Evolutionary conservation across 2,329 filamentous ascomycete species (phyloP), one percentile per base, ranked within the genome.

Genomic region (Biscogniauxia mediterranea): DNA sequence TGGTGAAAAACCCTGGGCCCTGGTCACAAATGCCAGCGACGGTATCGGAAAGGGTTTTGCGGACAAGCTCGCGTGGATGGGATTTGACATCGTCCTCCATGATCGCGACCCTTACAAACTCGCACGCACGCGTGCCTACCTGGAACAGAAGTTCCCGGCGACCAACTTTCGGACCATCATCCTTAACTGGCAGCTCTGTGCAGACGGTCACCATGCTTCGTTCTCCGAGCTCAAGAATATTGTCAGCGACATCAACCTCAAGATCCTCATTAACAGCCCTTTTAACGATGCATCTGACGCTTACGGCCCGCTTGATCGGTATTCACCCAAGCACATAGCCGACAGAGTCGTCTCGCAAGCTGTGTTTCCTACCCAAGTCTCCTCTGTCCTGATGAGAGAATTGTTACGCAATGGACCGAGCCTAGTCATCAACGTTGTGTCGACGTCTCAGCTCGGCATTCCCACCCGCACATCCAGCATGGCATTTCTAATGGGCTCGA

Each of bases 31-130:
- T 32, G 77, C 81, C 19, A 82, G 77, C 15, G 82, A 83, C 53
- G 85, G 84, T 20, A 85, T 87, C 49, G 85, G 85, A 11, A 74
- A 74, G 26, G 79, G 74, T 0, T 80, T 86, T 61, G 78, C 79
- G 3, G 71, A 79, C 58, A 80, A 84, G 66, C 80, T 88, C n/a
- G 80, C 80, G 19, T 61, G 65, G 0, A 73, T 72, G 15, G 82
- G 83, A 54, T 86, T 86, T 77, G 83, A 85, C 66, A 76, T 88
- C 38, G 75, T 86, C 17, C 68, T 87, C 8, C 84, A 87, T 63
- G 84, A 85, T n/a, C 80, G 83, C 42, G 84, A 83, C 61, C 63
- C 66, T 2, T 62, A 72, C 3, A 86, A 85, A 65, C 76, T 87
- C 2, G 68, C 76, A 1, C 59, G 59, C 1, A 73, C 83, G n/a